Evolutionary conservation across 768 basidiomycete genomes (phyloP).

Genomic region (Gloeopeniophorella convolvens): DNA sequence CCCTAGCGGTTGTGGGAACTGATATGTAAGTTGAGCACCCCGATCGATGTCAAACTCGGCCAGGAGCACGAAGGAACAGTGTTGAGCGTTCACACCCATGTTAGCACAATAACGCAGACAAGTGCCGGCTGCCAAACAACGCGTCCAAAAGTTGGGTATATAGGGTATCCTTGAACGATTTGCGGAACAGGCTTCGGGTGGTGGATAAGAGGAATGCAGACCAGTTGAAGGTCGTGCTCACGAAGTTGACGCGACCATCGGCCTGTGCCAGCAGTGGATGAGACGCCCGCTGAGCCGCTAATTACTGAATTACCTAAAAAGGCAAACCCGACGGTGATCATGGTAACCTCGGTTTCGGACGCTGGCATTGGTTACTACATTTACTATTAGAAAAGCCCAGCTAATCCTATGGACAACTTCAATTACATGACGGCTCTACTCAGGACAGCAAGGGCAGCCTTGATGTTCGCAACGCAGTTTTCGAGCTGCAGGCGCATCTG

Average conservation of each 20-base stretch:
- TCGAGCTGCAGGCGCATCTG: conserved; percentile 14
- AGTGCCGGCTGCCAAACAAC: background rate
- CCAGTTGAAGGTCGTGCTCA: background rate
- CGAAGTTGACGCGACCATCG: background rate
- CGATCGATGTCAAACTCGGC: conserved; percentile 99
- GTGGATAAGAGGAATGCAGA: too few relatives aligned
- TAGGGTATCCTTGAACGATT: too few relatives aligned
- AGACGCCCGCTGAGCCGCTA: too few relatives aligned
- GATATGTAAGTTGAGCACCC: conserved; percentile 89
- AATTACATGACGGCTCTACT: conserved; percentile 12
- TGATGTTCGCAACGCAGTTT: conserved; percentile 16
- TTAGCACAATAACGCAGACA: background rate
- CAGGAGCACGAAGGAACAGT: conserved; percentile 88
- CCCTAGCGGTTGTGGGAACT: conserved; percentile 92
- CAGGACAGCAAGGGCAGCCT: conserved; percentile 7
- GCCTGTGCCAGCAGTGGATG: too few relatives aligned
- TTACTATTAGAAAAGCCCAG: background rate
- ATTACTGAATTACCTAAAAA: background rate
- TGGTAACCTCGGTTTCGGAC: too few relatives aligned
- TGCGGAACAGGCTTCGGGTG: too few relatives aligned
- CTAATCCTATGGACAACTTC: background rate
- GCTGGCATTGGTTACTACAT: too few relatives aligned
- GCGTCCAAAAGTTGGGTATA: background rate
- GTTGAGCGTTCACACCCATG: conserved; percentile 62
- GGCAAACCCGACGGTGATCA: background rate